These are phyloP conservation scores for Colletotrichum sp. DNA, from an alignment of 2,329 filamentous ascomycete genomes.

Conservation along the genomic window DNA sequence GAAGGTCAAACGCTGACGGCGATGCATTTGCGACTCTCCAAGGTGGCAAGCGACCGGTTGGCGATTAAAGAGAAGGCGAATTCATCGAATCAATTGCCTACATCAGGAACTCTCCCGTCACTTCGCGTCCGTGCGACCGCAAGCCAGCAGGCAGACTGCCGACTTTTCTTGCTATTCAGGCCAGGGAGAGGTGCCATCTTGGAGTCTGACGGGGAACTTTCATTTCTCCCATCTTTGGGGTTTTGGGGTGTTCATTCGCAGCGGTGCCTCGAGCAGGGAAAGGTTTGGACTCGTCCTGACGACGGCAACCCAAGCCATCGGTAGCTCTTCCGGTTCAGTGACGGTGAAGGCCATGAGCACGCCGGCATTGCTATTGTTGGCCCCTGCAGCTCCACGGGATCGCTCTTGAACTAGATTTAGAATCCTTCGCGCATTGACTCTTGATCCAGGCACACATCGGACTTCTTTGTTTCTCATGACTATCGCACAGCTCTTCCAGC, in stretches of 20 bases:
- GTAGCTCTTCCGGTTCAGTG: neutral
- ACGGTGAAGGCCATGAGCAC: neutral
- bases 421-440: neutral
- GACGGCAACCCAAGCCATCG: neutral
- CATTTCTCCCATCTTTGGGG: neutral
- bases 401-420: neutral
- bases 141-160: neutral
- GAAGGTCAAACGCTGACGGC: neutral
- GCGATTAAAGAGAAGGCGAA: neutral
- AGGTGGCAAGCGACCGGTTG: neutral
- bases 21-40: neutral
- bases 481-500: neutral
- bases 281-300: neutral
- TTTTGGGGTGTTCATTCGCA: neutral
- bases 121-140: neutral
- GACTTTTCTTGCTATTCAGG: neutral
- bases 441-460: neutral
- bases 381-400: neutral
- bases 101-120: too few species aligned
- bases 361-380: neutral
- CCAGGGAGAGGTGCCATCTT: neutral
- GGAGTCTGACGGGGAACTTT: neutral
- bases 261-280: neutral
- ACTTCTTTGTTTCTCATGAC: neutral
- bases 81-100: neutral